phyloP scores from a whole-genome alignment of 352 stramenopile genomes.

The Globisporangium sylvaticum region DNA sequence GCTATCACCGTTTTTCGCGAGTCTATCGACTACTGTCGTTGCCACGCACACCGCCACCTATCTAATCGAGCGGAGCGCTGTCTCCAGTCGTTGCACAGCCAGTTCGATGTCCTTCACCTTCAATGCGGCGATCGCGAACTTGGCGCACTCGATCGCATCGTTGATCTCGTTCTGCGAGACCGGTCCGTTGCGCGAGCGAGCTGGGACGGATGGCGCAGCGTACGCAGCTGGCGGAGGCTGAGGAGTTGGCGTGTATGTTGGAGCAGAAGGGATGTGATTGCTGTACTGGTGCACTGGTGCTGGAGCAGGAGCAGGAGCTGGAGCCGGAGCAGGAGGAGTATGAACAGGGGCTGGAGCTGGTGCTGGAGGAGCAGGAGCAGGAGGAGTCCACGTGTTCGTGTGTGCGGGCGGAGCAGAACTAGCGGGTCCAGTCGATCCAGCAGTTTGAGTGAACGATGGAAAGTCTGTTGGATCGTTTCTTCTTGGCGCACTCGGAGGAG shows the following conservation, averaged over 20 bases:
- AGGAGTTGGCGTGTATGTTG: neutral
- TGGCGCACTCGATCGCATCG: slow-evolving; percentile 78
- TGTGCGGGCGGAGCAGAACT: slow-evolving; percentile 14
- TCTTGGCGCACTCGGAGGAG: slow-evolving; percentile 11
- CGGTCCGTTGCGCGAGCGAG: slow-evolving; percentile 30
- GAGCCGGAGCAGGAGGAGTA: neutral
- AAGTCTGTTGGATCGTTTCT: slow-evolving; percentile 24
- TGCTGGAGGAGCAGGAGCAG: neutral
- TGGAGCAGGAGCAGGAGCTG: neutral
- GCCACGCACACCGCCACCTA: slow-evolving; percentile 25
- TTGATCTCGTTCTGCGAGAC: slow-evolving; percentile 73
- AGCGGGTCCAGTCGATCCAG: slow-evolving; percentile 9
- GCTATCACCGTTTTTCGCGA: neutral
- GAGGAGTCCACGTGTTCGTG: slow-evolving; percentile 10
- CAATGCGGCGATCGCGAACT: slow-evolving; percentile 77
- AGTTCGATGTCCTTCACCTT: slow-evolving; percentile 87
- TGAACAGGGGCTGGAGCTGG: neutral
- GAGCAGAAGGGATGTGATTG: slow-evolving; percentile 5
- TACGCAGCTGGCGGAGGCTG: slow-evolving; percentile 2
- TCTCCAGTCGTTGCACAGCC: slow-evolving; percentile 70
- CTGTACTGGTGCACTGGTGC: slow-evolving; percentile 9
- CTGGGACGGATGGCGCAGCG: neutral
- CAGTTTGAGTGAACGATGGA: slow-evolving; percentile 52
- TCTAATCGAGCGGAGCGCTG: slow-evolving; percentile 65
- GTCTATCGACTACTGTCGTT: slow-evolving; percentile 1